Conservation (phyloP, 139 green algal species). For the Haematococcus lacustris region DNA sequence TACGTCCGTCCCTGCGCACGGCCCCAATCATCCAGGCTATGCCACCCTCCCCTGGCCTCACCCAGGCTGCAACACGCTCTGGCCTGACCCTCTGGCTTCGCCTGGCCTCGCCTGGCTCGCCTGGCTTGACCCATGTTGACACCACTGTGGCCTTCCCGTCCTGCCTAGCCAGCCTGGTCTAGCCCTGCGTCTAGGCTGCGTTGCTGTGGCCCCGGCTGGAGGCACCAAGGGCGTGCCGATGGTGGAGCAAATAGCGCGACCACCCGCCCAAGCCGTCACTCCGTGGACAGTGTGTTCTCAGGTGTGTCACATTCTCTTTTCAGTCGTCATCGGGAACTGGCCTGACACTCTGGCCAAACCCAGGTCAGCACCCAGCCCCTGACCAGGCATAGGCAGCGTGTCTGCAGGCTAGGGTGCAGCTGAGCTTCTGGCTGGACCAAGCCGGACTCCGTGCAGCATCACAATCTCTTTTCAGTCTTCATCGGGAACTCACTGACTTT, state of each 20-base stretch:
- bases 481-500: not conserved
- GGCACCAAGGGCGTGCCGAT: no score
- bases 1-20: slow-evolving; percentile 14
- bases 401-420: not conserved
- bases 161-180: no score
- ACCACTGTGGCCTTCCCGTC: no score
- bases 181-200: no score
- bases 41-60: not conserved
- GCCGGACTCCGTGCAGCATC: not conserved
- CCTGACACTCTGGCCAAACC: not conserved
- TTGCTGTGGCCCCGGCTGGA: no score
- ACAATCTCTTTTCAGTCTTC: not conserved
- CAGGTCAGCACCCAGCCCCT: not conserved
- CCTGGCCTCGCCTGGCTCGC: no score
- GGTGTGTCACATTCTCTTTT: no score
- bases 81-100: not conserved
- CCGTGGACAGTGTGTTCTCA: no score
- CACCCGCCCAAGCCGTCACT: no score
- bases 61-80: not conserved
- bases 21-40: not conserved
- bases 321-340: no score
- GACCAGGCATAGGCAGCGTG: not conserved
- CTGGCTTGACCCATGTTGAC: no score
- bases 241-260: no score
- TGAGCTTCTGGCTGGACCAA: not conserved